Conservation (phyloP, 1,284 basidiomycete genomes). For the Rhodofomes roseus region DNA sequence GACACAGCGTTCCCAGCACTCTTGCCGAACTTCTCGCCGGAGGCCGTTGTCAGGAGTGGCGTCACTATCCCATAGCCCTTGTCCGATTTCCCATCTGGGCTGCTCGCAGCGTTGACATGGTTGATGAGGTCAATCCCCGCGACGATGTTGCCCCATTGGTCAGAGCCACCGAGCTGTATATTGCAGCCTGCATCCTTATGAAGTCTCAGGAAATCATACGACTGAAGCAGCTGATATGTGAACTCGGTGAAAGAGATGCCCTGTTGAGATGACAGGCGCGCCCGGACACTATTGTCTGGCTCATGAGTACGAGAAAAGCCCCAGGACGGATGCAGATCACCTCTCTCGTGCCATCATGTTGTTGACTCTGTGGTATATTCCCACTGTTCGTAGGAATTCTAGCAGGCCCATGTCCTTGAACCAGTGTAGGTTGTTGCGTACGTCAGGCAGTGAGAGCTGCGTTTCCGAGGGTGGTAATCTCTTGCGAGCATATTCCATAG, state of each 20-base stretch:
- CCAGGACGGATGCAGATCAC: conserved; percentile 36
- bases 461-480: conserved; percentile 21
- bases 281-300: conserved; percentile 74
- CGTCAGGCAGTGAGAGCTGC: conserved; percentile 32
- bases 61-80: conserved; percentile 87
- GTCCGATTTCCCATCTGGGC: conserved; percentile 28
- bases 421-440: conserved; percentile 90
- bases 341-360: conserved; percentile 92
- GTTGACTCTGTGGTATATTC: conserved; percentile 80
- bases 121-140: conserved; percentile 89
- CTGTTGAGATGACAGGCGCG: conserved; percentile 72
- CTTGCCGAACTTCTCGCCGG: conserved; percentile 97
- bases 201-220: conserved; percentile 89
- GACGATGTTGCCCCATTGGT: conserved; percentile 99
- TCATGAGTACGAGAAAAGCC: neutral
- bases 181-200: conserved; percentile 69
- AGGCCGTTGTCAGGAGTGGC: conserved; percentile 86
- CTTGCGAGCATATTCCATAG: conserved; percentile 55
- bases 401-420: conserved; percentile 70
- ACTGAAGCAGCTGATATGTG: conserved; percentile 95
- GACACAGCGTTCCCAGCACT: conserved; percentile 95
- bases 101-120: conserved; percentile 33
- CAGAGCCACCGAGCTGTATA: conserved; percentile 93
- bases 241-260: conserved; percentile 98
- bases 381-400: conserved; percentile 83